Evolutionary conservation across 208 protist genomes (phyloP).

Genomic region (Crithidia brevicula): DNA sequence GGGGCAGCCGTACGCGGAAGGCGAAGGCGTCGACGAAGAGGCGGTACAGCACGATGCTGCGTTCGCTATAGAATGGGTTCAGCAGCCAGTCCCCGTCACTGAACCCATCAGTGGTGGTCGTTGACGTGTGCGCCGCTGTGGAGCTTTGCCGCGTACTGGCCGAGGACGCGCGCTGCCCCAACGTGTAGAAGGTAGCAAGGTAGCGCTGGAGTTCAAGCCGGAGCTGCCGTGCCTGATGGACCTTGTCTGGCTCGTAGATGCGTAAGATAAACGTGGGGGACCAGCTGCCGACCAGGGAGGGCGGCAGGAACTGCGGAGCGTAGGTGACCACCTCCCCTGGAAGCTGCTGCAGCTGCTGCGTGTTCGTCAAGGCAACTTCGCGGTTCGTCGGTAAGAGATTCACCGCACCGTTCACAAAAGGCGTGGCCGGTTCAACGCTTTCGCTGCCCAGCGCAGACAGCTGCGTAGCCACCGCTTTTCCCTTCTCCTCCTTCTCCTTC

Average conservation of each 20-base stretch:
- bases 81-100: slow-evolving; percentile 31
- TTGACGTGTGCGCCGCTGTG: not conserved
- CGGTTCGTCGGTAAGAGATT: slow-evolving; percentile 86
- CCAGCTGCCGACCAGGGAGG: slow-evolving; percentile 66
- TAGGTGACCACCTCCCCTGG: slow-evolving; percentile 68
- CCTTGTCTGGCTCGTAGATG: slow-evolving; percentile 19
- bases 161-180: not conserved
- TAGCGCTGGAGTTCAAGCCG: slow-evolving; percentile 30
- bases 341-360: slow-evolving; percentile 63
- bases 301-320: slow-evolving; percentile 52
- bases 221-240: slow-evolving; percentile 25
- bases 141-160: not conserved
- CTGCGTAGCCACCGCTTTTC: no score
- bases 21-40: slow-evolving; percentile 83
- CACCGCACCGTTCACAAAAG: slow-evolving; percentile 65
- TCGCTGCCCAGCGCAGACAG: no score
- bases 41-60: slow-evolving; percentile 71
- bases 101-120: slow-evolving; percentile 6
- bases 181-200: slow-evolving; percentile 40
- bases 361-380: slow-evolving; percentile 70
- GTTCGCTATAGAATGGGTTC: slow-evolving; percentile 12
- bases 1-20: slow-evolving; percentile 78
- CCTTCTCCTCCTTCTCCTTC: no score
- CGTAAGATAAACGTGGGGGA: slow-evolving; percentile 74
- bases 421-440: no score